Percentiles rank a stretch among this genome's conserved stretches.
Evolutionary conservation across 768 basidiomycete species (phyloP).

Genomic region (Suillus weaverae): DNA sequence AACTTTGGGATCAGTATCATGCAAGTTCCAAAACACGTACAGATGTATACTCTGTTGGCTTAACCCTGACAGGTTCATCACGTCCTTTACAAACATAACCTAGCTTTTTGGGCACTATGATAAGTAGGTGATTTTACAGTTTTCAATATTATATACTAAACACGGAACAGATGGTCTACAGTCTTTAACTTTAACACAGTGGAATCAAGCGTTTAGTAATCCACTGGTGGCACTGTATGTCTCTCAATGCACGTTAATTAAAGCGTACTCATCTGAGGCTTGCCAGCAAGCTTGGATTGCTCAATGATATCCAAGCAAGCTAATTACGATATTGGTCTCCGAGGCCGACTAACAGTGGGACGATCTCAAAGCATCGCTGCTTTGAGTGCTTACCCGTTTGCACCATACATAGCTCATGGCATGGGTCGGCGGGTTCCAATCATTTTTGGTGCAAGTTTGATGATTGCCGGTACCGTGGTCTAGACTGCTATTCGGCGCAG

Average conservation of each 20-base stretch:
- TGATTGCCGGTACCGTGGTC: constrained; percentile 39
- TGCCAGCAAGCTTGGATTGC: constrained; percentile 31
- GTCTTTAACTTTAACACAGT: constrained; percentile 36
- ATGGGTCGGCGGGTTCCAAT: constrained; percentile 40
- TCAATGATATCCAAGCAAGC: constrained; percentile 38
- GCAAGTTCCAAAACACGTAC: constrained; percentile 33
- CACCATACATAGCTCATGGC: constrained; percentile 42
- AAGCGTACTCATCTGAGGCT: not conserved
- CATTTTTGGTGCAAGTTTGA: constrained; percentile 38
- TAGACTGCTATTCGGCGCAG: constrained; percentile 40
- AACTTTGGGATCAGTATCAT: constrained; percentile 67
- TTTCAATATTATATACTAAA: not conserved
- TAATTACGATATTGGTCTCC: constrained; percentile 7
- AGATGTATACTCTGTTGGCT: not conserved
- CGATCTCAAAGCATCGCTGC: constrained; percentile 38
- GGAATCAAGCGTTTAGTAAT: constrained; percentile 34
- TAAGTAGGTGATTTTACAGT: constrained; percentile 28
- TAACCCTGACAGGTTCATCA: constrained; percentile 29
- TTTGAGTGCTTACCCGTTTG: constrained; percentile 38
- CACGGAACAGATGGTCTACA: constrained; percentile 35
- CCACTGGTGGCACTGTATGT: constrained; percentile 29
- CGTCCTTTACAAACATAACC: constrained; percentile 19
- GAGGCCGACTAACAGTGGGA: not conserved
- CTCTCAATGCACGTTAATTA: not conserved
- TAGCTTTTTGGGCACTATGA: constrained; percentile 33